These are phyloP conservation scores for Colletotrichum cuscutae DNA, from an alignment of 2,329 filamentous ascomycete species.

Conservation along the genomic window DNA sequence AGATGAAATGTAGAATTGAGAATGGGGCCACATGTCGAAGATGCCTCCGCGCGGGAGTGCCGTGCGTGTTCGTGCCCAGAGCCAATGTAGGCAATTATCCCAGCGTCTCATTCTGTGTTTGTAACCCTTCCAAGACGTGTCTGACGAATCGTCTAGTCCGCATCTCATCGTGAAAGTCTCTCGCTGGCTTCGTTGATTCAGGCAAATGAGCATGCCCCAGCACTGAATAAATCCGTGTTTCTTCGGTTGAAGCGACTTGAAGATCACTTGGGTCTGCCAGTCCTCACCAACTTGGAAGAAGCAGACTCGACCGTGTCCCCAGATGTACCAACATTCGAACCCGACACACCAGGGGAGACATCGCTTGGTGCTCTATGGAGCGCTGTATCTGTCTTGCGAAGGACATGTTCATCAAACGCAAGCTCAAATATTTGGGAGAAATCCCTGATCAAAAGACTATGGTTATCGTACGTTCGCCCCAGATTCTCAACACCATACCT, in stretches of 20 bases:
- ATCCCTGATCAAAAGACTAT: conserved; percentile 45
- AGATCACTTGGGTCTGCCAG: conserved; percentile 39
- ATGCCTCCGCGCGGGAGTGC: conserved; percentile 46
- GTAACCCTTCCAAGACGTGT: background rate
- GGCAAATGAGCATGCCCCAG: conserved; percentile 25
- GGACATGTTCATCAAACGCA: conserved; percentile 38
- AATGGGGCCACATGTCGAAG: conserved; percentile 45
- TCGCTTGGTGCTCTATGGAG: conserved; percentile 41
- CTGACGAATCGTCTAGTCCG: conserved; percentile 24
- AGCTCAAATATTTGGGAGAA: conserved; percentile 45
- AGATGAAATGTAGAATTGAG: conserved; percentile 51
- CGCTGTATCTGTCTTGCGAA: conserved; percentile 43
- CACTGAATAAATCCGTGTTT: conserved; percentile 36
- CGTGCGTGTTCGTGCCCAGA: conserved; percentile 52
- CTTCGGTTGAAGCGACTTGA: conserved; percentile 41
- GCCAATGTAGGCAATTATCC: conserved; percentile 47
- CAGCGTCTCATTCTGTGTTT: background rate
- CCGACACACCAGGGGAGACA: conserved; percentile 19
- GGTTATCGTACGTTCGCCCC: conserved; percentile 42
- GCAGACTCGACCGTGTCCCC: conserved; percentile 12
- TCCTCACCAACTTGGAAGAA: conserved; percentile 35
- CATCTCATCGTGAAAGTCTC: conserved; percentile 30
- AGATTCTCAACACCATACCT: background rate
- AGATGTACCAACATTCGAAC: background rate
- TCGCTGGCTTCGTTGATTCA: conserved; percentile 31